Evolutionary conservation across 129 eudicot genomes (phyloP).

Genomic region (Helianthus tuberosus): DNA sequence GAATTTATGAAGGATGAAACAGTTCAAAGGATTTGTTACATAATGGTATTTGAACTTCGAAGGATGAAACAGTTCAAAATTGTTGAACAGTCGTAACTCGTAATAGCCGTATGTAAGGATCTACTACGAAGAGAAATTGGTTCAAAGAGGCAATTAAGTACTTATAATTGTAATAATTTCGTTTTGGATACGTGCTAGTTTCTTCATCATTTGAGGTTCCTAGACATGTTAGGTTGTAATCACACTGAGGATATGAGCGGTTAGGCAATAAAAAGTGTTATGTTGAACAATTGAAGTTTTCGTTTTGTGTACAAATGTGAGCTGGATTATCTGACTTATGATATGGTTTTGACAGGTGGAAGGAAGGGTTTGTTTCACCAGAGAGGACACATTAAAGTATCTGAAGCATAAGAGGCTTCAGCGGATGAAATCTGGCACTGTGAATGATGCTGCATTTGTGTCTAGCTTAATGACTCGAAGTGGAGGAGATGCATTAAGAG

Average conservation of each 20-base stretch:
- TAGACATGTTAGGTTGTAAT: constrained; percentile 1
- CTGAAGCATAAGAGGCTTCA: constrained; percentile 86
- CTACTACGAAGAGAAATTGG: neutral
- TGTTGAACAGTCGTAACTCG: neutral
- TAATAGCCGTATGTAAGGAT: neutral
- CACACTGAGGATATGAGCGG: neutral
- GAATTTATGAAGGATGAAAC: neutral
- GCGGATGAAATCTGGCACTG: constrained; percentile 52
- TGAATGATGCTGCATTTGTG: constrained; percentile 38
- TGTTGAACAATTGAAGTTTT: too few species aligned
- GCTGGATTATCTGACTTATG: constrained; percentile 4
- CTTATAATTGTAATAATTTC: neutral
- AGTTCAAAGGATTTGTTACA: too few species aligned
- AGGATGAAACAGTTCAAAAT: neutral
- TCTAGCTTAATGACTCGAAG: constrained; percentile 58
- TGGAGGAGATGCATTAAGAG: constrained; percentile 80
- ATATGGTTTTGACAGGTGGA: constrained; percentile 69
- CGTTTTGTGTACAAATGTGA: too few species aligned
- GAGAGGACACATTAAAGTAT: constrained; percentile 76
- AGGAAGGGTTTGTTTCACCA: constrained; percentile 80
- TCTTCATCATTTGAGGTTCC: neutral
- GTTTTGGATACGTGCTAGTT: neutral
- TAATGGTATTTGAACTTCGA: too few species aligned
- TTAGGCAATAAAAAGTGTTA: neutral
- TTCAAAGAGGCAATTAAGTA: neutral